Conservation (phyloP, 2,329 filamentous ascomycete species). For the Stromatinia cepivora region DNA sequence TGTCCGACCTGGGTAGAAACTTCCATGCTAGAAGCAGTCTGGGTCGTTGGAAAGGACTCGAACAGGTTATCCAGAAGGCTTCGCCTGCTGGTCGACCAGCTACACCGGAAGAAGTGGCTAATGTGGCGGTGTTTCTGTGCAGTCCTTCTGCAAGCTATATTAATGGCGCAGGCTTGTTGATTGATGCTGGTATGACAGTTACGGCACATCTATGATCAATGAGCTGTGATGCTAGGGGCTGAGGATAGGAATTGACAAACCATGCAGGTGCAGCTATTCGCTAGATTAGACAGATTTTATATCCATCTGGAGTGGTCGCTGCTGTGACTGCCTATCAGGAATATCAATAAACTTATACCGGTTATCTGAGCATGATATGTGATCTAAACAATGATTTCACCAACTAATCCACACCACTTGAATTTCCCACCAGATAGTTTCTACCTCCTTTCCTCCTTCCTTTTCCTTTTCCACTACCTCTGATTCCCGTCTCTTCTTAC, state of each 20-base stretch:
- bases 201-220: background rate
- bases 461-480: too few species aligned
- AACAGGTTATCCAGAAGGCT: background rate
- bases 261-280: fast-evolving
- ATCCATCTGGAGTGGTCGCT: too few species aligned
- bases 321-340: too few species aligned
- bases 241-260: background rate
- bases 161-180: background rate
- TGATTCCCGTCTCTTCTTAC: too few species aligned
- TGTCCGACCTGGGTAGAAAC: conserved; percentile 1
- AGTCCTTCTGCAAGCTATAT: background rate
- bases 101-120: background rate
- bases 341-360: too few species aligned
- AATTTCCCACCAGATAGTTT: too few species aligned
- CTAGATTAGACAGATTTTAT: too few species aligned
- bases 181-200: conserved; percentile 9
- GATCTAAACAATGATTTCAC: too few species aligned
- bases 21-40: background rate
- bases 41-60: background rate
- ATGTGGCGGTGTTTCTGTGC: conserved; percentile 4
- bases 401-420: too few species aligned
- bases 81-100: background rate
- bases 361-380: too few species aligned
- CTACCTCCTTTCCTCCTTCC: too few species aligned
- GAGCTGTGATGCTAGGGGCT: background rate